Conservation (phyloP, 2,329 filamentous ascomycete species). For the Domatiomyces catenatus region DNA sequence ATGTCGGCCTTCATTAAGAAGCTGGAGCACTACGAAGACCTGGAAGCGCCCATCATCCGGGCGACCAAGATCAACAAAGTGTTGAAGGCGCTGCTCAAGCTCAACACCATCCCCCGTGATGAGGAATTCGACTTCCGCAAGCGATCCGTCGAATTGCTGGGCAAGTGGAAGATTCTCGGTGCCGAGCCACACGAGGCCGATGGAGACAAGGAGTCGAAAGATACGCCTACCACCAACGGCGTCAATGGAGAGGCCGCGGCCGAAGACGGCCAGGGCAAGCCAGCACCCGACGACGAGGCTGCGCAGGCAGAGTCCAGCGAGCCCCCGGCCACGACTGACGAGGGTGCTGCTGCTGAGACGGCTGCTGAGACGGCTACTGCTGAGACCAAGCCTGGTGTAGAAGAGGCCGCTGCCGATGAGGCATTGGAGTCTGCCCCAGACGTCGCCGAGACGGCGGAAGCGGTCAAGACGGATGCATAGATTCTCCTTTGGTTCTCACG, state of each 20-base stretch:
- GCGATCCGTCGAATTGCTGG: constrained; percentile 63
- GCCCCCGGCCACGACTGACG: constrained; percentile 20
- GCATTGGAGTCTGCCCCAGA: constrained; percentile 13
- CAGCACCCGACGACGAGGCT: constrained; percentile 12
- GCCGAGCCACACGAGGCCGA: constrained; percentile 35
- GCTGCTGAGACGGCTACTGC: constrained; percentile 22
- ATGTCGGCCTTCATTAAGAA: constrained; percentile 41
- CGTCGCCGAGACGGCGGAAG: constrained; percentile 12
- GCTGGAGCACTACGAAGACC: constrained; percentile 60
- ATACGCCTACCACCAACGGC: constrained; percentile 21
- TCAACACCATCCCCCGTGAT: constrained; percentile 71
- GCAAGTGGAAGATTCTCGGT: constrained; percentile 72
- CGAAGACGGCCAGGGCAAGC: constrained; percentile 10
- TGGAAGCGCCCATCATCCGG: constrained; percentile 79
- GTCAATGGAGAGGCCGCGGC: constrained; percentile 21
- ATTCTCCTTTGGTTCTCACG: not conserved
- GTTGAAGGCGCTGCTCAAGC: constrained; percentile 81
- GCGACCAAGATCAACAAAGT: constrained; percentile 98
- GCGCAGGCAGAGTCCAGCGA: constrained; percentile 12
- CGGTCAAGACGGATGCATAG: constrained; percentile 14
- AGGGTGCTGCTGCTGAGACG: constrained; percentile 22
- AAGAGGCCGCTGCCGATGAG: constrained; percentile 7
- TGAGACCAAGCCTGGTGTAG: constrained; percentile 17
- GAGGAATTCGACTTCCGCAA: constrained; percentile 80
- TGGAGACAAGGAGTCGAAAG: constrained; percentile 30